Evolutionary conservation across 2,329 filamentous ascomycete species (phyloP).

Genomic region (Penicillium freii): DNA sequence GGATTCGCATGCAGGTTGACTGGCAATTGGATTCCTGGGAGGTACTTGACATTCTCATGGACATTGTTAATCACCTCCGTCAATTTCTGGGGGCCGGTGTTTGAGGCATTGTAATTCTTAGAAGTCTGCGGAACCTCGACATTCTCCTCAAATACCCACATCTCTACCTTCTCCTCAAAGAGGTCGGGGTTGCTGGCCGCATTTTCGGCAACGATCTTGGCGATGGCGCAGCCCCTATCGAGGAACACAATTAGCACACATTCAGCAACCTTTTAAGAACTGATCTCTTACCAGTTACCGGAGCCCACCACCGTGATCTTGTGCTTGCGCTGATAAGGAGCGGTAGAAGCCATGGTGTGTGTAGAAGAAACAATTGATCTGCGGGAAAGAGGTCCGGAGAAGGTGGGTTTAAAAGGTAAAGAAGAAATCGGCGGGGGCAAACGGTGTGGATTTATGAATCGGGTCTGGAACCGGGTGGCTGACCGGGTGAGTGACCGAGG

Average conservation of each 20-base stretch:
- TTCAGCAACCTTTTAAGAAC: conserved; percentile 34
- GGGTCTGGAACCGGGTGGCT: conserved; percentile 24
- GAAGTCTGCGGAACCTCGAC: conserved; percentile 71
- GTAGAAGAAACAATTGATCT: conserved; percentile 24
- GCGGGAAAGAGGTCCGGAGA: conserved; percentile 14
- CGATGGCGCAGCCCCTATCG: conserved; percentile 87
- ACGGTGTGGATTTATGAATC: conserved; percentile 16
- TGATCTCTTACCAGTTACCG: conserved; percentile 74
- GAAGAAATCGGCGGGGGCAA: conserved; percentile 19
- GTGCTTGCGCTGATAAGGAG: conserved; percentile 37
- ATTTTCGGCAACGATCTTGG: conserved; percentile 96
- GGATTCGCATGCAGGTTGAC: conserved; percentile 58
- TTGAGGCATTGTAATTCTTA: conserved; percentile 70
- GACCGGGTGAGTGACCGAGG: conserved; percentile 32
- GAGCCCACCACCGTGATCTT: conserved; percentile 78
- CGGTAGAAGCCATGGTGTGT: conserved; percentile 35
- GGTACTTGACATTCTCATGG: conserved; percentile 98
- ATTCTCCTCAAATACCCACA: conserved; percentile 99
- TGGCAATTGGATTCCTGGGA: conserved; percentile 82
- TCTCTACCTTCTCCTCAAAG: conserved; percentile 87
- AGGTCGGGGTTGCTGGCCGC: conserved; percentile 71
- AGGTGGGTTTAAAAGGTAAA: conserved; percentile 20
- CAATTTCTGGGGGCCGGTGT: conserved; percentile 75
- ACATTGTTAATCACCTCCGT: conserved; percentile 84
- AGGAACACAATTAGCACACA: conserved; percentile 73